phyloP scores from a whole-genome alignment of 2,329 filamentous ascomycete genomes.

The Moelleriella libera region DNA sequence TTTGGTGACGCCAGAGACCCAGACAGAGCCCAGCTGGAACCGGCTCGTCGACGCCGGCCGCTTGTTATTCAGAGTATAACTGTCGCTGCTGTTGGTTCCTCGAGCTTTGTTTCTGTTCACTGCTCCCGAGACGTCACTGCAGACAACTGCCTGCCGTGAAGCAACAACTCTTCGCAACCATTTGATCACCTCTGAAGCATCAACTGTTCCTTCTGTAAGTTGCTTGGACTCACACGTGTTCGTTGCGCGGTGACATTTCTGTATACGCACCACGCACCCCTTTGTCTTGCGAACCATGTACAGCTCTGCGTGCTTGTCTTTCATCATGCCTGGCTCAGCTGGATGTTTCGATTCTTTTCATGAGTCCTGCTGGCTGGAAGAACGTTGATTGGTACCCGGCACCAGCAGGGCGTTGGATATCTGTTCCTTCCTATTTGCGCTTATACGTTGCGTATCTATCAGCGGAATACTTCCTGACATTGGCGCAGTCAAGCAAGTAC shows the following conservation, averaged over 20 bases:
- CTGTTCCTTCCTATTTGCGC: no score
- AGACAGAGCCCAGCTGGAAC: neutral
- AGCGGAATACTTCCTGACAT: no score
- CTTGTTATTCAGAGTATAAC: conserved; percentile 4
- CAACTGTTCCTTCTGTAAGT: conserved; percentile 5
- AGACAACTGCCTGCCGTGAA: conserved; percentile 1
- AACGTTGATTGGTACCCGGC: no score
- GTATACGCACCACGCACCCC: neutral
- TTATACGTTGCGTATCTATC: no score
- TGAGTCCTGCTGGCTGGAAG: no score
- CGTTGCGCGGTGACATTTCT: neutral
- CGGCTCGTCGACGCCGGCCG: neutral
- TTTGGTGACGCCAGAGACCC: conserved; percentile 5
- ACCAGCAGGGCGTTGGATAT: no score
- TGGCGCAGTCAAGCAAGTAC: no score
- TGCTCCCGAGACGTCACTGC: neutral
- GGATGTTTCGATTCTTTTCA: no score
- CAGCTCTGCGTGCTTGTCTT: no score
- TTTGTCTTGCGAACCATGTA: neutral
- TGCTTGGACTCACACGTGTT: neutral
- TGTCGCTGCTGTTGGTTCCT: conserved; percentile 2
- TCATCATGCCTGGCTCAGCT: no score
- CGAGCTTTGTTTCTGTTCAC: conserved; percentile 1
- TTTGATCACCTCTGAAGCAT: neutral
- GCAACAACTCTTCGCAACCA: neutral